Evolutionary conservation across 805 yeast species (phyloP).

Genomic region (Hanseniaspora lachancei): DNA sequence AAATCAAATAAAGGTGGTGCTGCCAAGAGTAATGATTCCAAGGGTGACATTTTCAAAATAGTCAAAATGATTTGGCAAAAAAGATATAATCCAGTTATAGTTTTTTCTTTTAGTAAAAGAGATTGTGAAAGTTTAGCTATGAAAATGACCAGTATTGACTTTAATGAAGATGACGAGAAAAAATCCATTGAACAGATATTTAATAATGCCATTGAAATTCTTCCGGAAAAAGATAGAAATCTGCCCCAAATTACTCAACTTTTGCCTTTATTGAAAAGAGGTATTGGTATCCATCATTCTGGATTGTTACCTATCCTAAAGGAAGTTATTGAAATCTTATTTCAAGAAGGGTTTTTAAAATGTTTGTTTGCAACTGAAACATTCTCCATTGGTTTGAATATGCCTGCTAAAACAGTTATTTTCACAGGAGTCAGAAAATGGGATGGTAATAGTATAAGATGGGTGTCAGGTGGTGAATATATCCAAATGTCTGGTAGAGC

Average conservation of each 20-base stretch:
- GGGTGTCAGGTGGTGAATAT: slow-evolving; percentile 99
- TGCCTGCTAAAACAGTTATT: slow-evolving; percentile 99
- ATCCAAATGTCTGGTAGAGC: slow-evolving; percentile 99
- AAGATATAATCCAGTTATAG: slow-evolving; percentile 94
- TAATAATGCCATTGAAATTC: slow-evolving; percentile 72
- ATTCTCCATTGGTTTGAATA: slow-evolving; percentile 91
- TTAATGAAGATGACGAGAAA: slow-evolving; percentile 87
- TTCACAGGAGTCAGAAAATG: slow-evolving; percentile 95
- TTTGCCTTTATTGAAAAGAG: slow-evolving; percentile 76
- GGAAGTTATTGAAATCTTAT: slow-evolving; percentile 88
- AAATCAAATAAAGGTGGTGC: slow-evolving; percentile 77
- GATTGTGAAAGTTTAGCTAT: slow-evolving; percentile 91
- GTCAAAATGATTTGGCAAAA: slow-evolving; percentile 97
- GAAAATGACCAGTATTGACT: slow-evolving; percentile 90
- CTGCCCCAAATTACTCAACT: slow-evolving; percentile 90
- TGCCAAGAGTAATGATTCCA: slow-evolving; percentile 41
- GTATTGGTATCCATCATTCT: slow-evolving; percentile 97
- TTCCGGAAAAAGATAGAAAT: slow-evolving; percentile 83
- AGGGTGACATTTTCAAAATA: slow-evolving; percentile 85
- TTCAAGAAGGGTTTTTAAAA: slow-evolving; percentile 91
- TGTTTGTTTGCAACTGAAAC: slow-evolving; percentile 97
- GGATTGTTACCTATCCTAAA: slow-evolving; percentile 87
- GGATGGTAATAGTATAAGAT: slow-evolving; percentile 95
- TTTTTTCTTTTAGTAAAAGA: slow-evolving; percentile 92
- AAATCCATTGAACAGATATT: slow-evolving; percentile 81